Base-by-base conservation (phyloP, 768 basidiomycete genomes). In the Serpula lacrymans region DNA sequence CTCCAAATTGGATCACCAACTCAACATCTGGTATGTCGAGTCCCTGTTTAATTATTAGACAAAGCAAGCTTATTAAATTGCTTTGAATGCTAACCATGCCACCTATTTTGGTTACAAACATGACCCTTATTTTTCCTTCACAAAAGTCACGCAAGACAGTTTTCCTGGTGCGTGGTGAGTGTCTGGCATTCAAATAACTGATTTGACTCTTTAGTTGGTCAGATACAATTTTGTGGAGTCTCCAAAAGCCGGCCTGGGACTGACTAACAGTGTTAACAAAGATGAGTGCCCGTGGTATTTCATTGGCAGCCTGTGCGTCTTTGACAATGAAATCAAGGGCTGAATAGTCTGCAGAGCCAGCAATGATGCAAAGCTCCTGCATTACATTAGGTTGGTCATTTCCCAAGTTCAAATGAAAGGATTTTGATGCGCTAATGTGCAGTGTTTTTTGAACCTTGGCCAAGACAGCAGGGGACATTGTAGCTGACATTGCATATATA, bases 1-100 rank as follows among this genome's bases (percentile, higher is more conserved):
- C 52, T 3, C 58, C 55, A 28, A 68, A 66, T 34, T 70, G 68
- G 13, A 64, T 49, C 1, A 63, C 55, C 11, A 59, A 54, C 10
- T 58, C 57, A 21, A 71, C 57, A 42, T 71, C 60, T 0, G 62
- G 58, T 17, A 69, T 67, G 34, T 67, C 62, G 0, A 57, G 41
- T 3, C 64, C 64, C 63, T 66, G 37, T 28, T 11, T n/a, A 22
- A 6, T 23, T 10, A n/a, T n/a, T n/a, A n/a, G n/a, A 17, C 26
- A 20, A 5, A 20, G 27, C 22, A 27, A n/a, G n/a, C 17, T 31
- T 12, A 27, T 14, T n/a, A 12, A 39, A 14, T 6, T 6, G n/a
- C n/a, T 33, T 25, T 26, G 23, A 17, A 37, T n/a, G 47, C 57
- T 13, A 43, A 65, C 66, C 65, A 68, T 68, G 21, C 63, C 64